Evolutionary conservation across 1,284 basidiomycete species (phyloP), one percentile per base, ranked within the genome.

Genomic region (Cutaneotrichosporon daszewskae): DNA sequence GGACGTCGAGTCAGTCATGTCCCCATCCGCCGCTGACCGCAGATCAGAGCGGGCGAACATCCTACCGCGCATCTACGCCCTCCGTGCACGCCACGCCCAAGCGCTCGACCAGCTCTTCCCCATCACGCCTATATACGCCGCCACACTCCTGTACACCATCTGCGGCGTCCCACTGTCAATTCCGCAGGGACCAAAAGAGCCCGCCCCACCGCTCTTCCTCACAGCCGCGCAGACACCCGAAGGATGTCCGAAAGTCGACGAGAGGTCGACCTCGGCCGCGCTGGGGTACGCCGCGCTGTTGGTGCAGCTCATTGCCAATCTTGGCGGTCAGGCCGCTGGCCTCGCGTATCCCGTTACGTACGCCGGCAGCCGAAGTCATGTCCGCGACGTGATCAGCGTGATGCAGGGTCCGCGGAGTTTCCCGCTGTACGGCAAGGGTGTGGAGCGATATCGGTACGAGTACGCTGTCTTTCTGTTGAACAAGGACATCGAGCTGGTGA

Each of bases 401-500:
- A 94, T 96, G 84, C 83, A 90, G 53, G 91, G 92, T 2, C 87
- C 90, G 12, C 76, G 91, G 65, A 85, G 90, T 5, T 96, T 95
- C 66, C 92, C 94, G 10, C 74, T 99, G 26, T 97, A 91, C 65
- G 85, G 86, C 0, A 87, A 82, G 69, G 90, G 91, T 10, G 90
- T 96, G 44, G 95, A 98, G 66, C 83, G 83, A 31, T 97, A 97
- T 71, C 79, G 95, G 22, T 99, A 95, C 67, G 94, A 98, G 66
- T 99, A 98, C 71, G 95, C 84, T 9, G 91, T 97, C 4, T 98
- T 95, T 66, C 72, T 98, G 36, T 75, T 98, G 28, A 98, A 98
- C 75, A 99, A 98, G 73, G 78, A 99, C 66, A 90, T 98, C 53
- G 94, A 98, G 73, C 77, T 90, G 77, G 89, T 91, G 57, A 57